These are phyloP conservation scores for Fusarium dimerum DNA, from an alignment of 2,329 filamentous ascomycete species.

Conservation along the genomic window DNA sequence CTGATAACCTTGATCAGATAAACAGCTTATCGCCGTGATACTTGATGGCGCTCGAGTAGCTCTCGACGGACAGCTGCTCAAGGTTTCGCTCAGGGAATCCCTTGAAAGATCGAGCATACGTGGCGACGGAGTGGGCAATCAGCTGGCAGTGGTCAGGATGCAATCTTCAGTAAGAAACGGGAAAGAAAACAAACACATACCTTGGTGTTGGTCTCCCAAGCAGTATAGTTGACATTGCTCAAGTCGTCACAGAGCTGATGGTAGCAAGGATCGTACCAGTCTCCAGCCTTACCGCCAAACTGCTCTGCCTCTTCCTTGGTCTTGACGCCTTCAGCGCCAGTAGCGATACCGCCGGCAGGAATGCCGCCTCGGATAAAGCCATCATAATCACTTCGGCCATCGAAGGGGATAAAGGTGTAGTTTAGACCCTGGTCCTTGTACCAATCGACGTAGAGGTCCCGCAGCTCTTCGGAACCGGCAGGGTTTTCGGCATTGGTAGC, in stretches of 20 bases:
- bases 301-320: slow-evolving; percentile 62
- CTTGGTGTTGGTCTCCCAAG: slow-evolving; percentile 63
- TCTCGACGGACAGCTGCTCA: slow-evolving; percentile 28
- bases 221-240: slow-evolving; percentile 57
- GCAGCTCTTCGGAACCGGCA: slow-evolving; percentile 67
- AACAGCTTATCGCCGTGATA: slow-evolving; percentile 53
- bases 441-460: slow-evolving; percentile 67
- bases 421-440: slow-evolving; percentile 63
- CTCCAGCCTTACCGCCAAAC: slow-evolving; percentile 71
- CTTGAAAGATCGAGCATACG: slow-evolving; percentile 65
- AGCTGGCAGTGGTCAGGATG: slow-evolving; percentile 41
- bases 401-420: slow-evolving; percentile 72
- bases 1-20: slow-evolving; percentile 37
- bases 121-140: slow-evolving; percentile 73
- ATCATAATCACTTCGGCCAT: slow-evolving; percentile 79
- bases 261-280: slow-evolving; percentile 61
- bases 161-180: not conserved
- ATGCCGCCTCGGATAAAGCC: slow-evolving; percentile 74
- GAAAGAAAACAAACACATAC: slow-evolving; percentile 36
- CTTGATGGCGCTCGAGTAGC: slow-evolving; percentile 41
- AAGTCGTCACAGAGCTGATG: slow-evolving; percentile 64
- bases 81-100: slow-evolving; percentile 59
- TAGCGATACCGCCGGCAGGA: slow-evolving; percentile 73
- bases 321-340: slow-evolving; percentile 77
- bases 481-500: slow-evolving; percentile 72